phyloP scores from a whole-genome alignment of 305 asterid genomes.

The Solanum chacoense region DNA sequence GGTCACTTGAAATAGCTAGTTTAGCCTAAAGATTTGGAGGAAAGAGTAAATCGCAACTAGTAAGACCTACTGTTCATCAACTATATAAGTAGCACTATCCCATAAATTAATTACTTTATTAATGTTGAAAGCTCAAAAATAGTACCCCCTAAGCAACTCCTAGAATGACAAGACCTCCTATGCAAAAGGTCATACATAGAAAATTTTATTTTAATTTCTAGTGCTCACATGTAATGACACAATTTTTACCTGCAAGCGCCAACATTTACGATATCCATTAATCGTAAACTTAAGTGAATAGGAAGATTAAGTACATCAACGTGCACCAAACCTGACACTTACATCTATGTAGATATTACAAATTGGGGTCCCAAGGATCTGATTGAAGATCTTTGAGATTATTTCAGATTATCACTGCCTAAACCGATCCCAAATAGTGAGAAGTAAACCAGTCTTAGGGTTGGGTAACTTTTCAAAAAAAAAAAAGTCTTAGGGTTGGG shows the following conservation, averaged over 20 bases:
- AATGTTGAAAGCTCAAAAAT: neutral
- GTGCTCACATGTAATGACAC: neutral
- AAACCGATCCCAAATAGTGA: neutral
- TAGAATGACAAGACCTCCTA: neutral
- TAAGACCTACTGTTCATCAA: neutral
- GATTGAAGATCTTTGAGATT: neutral
- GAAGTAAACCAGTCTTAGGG: neutral
- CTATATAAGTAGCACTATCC: neutral
- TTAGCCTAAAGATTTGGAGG: neutral
- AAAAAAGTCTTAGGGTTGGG: neutral
- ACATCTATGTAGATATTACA: neutral
- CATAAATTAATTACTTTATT: neutral
- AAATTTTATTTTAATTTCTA: neutral
- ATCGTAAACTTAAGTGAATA: neutral
- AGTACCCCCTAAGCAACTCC: neutral
- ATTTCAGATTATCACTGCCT: neutral
- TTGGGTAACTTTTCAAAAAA: neutral
- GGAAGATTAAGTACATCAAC: neutral
- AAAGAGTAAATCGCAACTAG: neutral
- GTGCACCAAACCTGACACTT: neutral
- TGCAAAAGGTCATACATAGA: neutral
- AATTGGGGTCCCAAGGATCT: neutral
- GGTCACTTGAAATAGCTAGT: neutral
- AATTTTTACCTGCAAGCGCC: neutral
- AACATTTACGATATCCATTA: neutral